phyloP scores from a whole-genome alignment of 2,329 filamentous ascomycete species.

The Ustulina deusta region DNA sequence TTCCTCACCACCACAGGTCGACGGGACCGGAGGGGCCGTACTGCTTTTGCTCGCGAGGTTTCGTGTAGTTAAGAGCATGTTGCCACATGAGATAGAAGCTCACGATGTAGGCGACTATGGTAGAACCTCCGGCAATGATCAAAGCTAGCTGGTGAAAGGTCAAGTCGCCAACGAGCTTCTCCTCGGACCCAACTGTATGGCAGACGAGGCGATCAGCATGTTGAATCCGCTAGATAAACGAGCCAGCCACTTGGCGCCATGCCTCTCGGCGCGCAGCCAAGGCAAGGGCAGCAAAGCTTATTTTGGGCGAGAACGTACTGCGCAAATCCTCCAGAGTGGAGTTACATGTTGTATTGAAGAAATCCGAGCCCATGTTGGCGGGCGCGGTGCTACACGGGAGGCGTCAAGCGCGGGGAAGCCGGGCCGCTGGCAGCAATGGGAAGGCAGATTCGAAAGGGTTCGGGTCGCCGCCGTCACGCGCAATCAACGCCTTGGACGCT shows the following conservation, averaged over 20 bases:
- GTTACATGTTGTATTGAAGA: slow-evolving; percentile 52
- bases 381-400: slow-evolving; percentile 4
- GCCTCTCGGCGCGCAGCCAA: slow-evolving; percentile 45
- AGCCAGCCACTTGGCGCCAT: slow-evolving; percentile 22
- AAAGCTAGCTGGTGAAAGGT: slow-evolving; percentile 68
- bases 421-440: neutral
- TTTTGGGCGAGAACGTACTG: slow-evolving; percentile 46
- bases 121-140: slow-evolving; percentile 62
- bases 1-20: slow-evolving; percentile 2
- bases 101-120: slow-evolving; percentile 63
- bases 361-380: slow-evolving; percentile 32
- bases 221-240: slow-evolving; percentile 14
- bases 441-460: neutral
- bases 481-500: neutral
- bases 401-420: slow-evolving; percentile 10
- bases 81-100: slow-evolving; percentile 69
- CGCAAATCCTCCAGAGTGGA: slow-evolving; percentile 52
- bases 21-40: slow-evolving; percentile 38
- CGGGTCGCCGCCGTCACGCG: slow-evolving; percentile 20
- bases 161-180: slow-evolving; percentile 59
- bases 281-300: slow-evolving; percentile 36
- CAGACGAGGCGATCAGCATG: slow-evolving; percentile 45
- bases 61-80: slow-evolving; percentile 71
- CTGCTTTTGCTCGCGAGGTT: slow-evolving; percentile 70
- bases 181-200: slow-evolving; percentile 60